Conservation (phyloP, 495 filamentous ascomycete genomes). For the Penicillium manginii region DNA sequence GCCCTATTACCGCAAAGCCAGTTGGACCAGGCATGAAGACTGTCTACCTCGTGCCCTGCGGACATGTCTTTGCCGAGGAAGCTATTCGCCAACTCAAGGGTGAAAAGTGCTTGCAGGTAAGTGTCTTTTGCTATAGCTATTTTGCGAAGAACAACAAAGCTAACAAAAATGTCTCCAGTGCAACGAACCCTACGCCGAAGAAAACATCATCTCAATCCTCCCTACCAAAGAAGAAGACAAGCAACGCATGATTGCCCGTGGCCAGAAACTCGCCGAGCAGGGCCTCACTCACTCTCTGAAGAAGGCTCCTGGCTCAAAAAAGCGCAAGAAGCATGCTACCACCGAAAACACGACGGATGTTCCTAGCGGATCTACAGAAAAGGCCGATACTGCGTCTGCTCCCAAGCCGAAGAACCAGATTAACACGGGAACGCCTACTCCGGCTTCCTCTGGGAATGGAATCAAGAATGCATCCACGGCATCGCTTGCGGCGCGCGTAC, state of each 20-base stretch:
- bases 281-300: constrained; percentile 88
- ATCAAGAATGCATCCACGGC: constrained; percentile 91
- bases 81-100: constrained; percentile 78
- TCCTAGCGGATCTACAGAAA: constrained; percentile 6
- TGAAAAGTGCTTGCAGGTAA: constrained; percentile 63
- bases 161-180: constrained; percentile 50
- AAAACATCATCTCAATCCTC: constrained; percentile 84
- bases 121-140: constrained; percentile 8
- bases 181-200: constrained; percentile 69
- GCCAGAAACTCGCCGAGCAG: constrained; percentile 64
- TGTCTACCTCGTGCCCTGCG: constrained; percentile 92
- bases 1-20: constrained; percentile 85
- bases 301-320: constrained; percentile 72
- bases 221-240: constrained; percentile 73
- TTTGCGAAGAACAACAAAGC: neutral
- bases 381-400: constrained; percentile 3
- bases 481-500: constrained; percentile 77
- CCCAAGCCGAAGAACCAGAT: constrained; percentile 25
- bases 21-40: constrained; percentile 78
- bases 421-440: constrained; percentile 36
- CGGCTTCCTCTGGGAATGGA: constrained; percentile 41
- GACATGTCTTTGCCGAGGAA: constrained; percentile 88
- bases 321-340: constrained; percentile 63
- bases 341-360: constrained; percentile 22
- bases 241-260: constrained; percentile 64